A percentile compares a stretch with the other conserved stretches of the same genome.
Conservation (phyloP, 2,329 filamentous ascomycete species). For the Pseudogymnoascus sp. region DNA sequence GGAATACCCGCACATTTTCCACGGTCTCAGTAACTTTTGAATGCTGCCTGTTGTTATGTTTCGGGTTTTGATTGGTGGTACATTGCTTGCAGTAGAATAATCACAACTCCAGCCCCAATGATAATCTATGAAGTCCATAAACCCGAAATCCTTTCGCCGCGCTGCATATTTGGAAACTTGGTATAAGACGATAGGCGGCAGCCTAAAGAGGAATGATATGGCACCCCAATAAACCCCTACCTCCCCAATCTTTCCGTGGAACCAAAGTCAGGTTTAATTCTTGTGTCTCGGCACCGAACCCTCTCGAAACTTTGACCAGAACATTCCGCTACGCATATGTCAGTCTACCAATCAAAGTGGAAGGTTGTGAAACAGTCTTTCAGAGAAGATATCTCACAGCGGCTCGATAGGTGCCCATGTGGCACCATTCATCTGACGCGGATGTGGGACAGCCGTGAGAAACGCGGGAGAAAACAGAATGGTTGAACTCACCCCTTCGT, state of each 20-base stretch:
- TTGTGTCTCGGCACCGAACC: slow-evolving; percentile 26
- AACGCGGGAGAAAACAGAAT: background rate
- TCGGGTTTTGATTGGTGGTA: background rate
- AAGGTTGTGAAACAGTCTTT: background rate
- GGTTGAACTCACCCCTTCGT: slow-evolving; percentile 65
- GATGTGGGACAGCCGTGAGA: background rate
- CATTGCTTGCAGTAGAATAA: background rate
- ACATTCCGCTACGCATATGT: slow-evolving; percentile 50
- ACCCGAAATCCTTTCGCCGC: background rate
- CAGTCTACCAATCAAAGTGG: background rate
- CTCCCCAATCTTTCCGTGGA: slow-evolving; percentile 79
- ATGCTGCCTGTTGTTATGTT: background rate
- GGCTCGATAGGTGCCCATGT: background rate
- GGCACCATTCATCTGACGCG: background rate
- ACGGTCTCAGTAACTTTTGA: background rate
- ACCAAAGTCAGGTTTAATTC: slow-evolving; percentile 65
- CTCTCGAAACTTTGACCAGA: slow-evolving; percentile 55
- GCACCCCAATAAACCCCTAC: slow-evolving; percentile 80
- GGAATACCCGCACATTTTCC: background rate
- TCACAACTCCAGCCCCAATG: background rate
- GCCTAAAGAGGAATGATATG: slow-evolving; percentile 72
- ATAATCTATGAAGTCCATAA: background rate
- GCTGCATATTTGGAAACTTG: background rate
- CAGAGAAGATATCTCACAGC: background rate
- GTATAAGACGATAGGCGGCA: background rate